Evolutionary conservation across 2,329 filamentous ascomycete genomes (phyloP).

Genomic region (Penicillium glabrum): DNA sequence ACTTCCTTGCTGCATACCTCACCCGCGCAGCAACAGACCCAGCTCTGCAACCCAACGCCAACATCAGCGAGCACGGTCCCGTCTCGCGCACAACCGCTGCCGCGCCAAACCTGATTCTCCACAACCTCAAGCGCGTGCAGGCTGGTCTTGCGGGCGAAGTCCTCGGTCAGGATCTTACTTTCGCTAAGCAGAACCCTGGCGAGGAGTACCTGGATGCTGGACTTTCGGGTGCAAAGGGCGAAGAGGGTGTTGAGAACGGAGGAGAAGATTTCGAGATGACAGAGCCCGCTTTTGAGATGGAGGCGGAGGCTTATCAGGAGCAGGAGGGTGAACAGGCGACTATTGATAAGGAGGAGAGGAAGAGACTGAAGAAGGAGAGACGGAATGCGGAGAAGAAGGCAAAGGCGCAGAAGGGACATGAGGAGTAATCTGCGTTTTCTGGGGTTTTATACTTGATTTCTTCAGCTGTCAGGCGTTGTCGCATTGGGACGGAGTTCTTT

Average conservation of each 20-base stretch:
- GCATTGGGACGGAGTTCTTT: constrained; percentile 27
- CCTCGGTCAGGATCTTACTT: constrained; percentile 41
- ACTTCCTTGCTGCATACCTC: constrained; percentile 45
- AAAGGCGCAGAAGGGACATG: constrained; percentile 33
- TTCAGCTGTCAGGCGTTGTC: constrained; percentile 25
- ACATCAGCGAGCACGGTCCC: constrained; percentile 45
- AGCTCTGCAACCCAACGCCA: constrained; percentile 44
- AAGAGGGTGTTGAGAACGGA: constrained; percentile 39
- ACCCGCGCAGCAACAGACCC: constrained; percentile 43
- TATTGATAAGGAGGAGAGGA: constrained; percentile 54
- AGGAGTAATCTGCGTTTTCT: constrained; percentile 17
- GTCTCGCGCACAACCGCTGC: constrained; percentile 42
- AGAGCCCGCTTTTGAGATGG: constrained; percentile 40
- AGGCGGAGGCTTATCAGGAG: constrained; percentile 37
- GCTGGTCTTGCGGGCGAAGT: constrained; percentile 45
- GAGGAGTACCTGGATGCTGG: constrained; percentile 38
- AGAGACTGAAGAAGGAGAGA: constrained; percentile 57
- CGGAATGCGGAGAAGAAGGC: constrained; percentile 46
- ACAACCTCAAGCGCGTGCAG: constrained; percentile 47
- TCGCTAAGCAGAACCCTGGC: constrained; percentile 36
- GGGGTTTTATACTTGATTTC: constrained; percentile 2
- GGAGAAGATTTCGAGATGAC: constrained; percentile 45
- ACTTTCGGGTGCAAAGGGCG: constrained; percentile 34
- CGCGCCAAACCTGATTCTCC: constrained; percentile 43
- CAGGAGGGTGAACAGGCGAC: constrained; percentile 42